Conservation (phyloP, 371 early-diverging fungal species). For the Choanephora cucurbitarum region DNA sequence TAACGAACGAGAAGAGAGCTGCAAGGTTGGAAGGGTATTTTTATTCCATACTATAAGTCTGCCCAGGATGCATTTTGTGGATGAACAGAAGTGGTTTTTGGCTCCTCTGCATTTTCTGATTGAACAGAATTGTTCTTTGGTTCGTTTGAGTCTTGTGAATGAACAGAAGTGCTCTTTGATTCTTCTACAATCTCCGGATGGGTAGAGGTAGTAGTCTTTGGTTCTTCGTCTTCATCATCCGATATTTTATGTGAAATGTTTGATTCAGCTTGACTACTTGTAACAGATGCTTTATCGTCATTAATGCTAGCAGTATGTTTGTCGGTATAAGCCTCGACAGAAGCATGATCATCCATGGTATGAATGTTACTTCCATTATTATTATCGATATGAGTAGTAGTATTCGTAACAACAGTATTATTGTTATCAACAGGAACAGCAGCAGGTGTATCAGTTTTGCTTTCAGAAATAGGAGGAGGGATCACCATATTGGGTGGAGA, state of each 20-base stretch:
- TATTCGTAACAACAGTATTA: too few relatives aligned
- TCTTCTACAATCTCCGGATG: not conserved
- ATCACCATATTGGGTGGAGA: constrained; percentile 34
- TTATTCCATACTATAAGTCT: not conserved
- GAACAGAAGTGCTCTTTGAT: too few relatives aligned
- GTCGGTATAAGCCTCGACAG: too few relatives aligned
- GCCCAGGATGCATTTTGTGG: not conserved
- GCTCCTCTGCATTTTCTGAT: constrained; percentile 4
- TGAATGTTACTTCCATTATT: too few relatives aligned
- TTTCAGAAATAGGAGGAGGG: constrained; percentile 11
- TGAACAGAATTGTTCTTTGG: not conserved
- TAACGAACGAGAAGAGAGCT: too few relatives aligned
- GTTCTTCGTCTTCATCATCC: constrained; percentile 7
- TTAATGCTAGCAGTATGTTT: not conserved
- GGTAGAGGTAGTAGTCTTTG: too few relatives aligned
- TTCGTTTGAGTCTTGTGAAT: constrained; percentile 24
- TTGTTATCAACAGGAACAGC: too few relatives aligned
- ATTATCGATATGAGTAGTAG: too few relatives aligned
- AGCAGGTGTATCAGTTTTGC: too few relatives aligned
- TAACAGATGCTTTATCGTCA: not conserved
- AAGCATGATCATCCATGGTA: too few relatives aligned
- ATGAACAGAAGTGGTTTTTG: not conserved
- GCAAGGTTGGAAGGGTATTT: constrained; percentile 1
- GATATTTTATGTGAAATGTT: constrained; percentile 1
- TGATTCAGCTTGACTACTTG: not conserved